Percentiles rank a stretch among this genome's conserved stretches.
Evolutionary conservation across 345 rosid species (phyloP).

Genomic region (Syzygium jambos): DNA sequence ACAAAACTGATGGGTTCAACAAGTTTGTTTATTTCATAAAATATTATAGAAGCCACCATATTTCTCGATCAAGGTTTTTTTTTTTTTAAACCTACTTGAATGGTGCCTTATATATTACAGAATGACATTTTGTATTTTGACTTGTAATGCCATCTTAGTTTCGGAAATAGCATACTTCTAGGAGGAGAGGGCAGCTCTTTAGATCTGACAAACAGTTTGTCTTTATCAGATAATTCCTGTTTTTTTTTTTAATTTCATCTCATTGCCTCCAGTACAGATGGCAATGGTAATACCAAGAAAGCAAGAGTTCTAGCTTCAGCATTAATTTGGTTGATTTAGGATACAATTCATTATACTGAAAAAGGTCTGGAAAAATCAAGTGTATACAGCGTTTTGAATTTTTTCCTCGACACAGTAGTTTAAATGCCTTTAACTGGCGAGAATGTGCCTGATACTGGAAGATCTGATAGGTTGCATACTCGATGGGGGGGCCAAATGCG

Average conservation of each 20-base stretch:
- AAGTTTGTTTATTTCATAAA: not conserved
- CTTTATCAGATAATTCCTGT: not conserved
- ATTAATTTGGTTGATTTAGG: not conserved
- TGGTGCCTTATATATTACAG: not conserved
- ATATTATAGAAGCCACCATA: not conserved
- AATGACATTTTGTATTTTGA: not conserved
- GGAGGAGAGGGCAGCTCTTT: not conserved
- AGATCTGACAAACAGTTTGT: not conserved
- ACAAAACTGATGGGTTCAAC: not conserved
- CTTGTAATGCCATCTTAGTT: not conserved
- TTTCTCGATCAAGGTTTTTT: not conserved
- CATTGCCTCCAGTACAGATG: not conserved
- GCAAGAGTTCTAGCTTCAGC: not conserved
- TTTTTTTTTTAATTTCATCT: not conserved
- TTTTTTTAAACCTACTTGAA: not conserved
- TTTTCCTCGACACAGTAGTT: not conserved
- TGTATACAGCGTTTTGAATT: not conserved
- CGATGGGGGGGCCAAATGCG: constrained; percentile 90
- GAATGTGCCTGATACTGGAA: not conserved
- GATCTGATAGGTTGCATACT: constrained; percentile 68
- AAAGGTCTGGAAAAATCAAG: not conserved
- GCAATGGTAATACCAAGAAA: not conserved
- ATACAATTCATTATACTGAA: not conserved
- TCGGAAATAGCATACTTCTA: not conserved
- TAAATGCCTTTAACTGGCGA: not conserved